Base-by-base conservation (phyloP, 139 green algal species). In the Tetraselmis striata region DNA sequence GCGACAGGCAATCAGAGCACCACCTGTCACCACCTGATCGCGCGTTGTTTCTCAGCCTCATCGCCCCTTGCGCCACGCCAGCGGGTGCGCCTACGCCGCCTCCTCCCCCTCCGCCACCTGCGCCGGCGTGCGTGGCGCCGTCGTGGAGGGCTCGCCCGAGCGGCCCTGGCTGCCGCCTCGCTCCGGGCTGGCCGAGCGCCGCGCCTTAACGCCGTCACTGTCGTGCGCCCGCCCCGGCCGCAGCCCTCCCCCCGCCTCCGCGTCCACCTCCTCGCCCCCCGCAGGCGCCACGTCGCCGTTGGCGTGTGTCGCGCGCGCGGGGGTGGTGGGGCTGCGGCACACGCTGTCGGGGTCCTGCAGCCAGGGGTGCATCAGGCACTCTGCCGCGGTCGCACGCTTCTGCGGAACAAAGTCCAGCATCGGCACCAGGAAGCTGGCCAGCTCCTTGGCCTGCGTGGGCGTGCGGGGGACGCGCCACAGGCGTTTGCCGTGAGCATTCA, bases 291-390 rank as follows among this genome's bases (percentile, higher is more conserved):
- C 45, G 11, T 18, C 11, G 5, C 45, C 45, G 45, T 67, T 67
- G 5, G 45, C 11, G 45, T 67, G 45, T 5, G 45, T 28, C 74
- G 5, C 11, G 74, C 23, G 23, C 5, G 26, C 5, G 2, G 74
- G 26, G 74, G 26, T 77, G 26, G 74, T 30, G 2, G 22, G 25
- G 26, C 74, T 29, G 74, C 74, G 5, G 25, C 74, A 28, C 74
- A n/a, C 2, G 5, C 45, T 67, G 45, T 67, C 45, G 5, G 18
- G 11, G 45, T 67, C 86, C 1, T 77, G 31, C 83, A 99, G 90
- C 95, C 96, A 99, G n/a, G 94, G 92, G 89, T 99, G 95, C 28
- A 85, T 59, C 75, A 99, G 88, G 85, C 94, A 91, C 77, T 98
- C 78, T 0, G 76, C 83, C 1, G 97, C 97, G 0, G 93, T 97